phyloP scores from a whole-genome alignment of 164 flowering plant genomes.

The Aristolochia contorta region DNA sequence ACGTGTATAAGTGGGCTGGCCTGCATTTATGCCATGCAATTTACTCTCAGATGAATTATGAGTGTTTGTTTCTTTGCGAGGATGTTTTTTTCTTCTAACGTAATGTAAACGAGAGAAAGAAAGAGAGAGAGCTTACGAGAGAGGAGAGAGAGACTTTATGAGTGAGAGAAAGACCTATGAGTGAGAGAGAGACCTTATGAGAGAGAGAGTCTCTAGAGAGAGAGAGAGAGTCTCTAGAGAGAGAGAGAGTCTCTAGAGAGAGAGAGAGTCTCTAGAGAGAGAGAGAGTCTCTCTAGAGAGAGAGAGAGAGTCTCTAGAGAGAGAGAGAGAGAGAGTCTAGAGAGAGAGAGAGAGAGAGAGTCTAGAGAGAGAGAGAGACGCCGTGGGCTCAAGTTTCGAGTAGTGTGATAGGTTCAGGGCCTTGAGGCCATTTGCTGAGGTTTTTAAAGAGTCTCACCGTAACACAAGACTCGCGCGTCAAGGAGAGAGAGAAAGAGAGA shows the following conservation, averaged over 20 bases:
- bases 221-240: no score
- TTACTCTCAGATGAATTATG: conserved; percentile 40
- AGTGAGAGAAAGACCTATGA: no score
- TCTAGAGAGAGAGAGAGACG: background rate
- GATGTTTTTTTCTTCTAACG: conserved; percentile 20
- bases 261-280: background rate
- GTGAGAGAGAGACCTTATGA: no score
- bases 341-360: no score
- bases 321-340: background rate
- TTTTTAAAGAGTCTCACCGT: conserved; percentile 9
- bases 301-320: no score
- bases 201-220: no score
- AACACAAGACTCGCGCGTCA: conserved; percentile 9
- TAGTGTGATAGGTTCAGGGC: conserved; percentile 25
- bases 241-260: background rate
- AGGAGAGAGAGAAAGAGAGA: conserved; percentile 11
- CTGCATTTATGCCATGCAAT: conserved; percentile 43
- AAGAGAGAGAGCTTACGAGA: no score
- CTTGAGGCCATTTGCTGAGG: conserved; percentile 9
- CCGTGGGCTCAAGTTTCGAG: conserved; percentile 44
- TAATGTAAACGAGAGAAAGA: no score
- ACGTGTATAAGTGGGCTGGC: conserved; percentile 24
- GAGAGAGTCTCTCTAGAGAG: no score
- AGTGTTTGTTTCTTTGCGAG: conserved; percentile 37
- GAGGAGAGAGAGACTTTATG: background rate